Evolutionary conservation across 116 monocot genomes (phyloP).

Genomic region (Phalaenopsis hybrid): DNA sequence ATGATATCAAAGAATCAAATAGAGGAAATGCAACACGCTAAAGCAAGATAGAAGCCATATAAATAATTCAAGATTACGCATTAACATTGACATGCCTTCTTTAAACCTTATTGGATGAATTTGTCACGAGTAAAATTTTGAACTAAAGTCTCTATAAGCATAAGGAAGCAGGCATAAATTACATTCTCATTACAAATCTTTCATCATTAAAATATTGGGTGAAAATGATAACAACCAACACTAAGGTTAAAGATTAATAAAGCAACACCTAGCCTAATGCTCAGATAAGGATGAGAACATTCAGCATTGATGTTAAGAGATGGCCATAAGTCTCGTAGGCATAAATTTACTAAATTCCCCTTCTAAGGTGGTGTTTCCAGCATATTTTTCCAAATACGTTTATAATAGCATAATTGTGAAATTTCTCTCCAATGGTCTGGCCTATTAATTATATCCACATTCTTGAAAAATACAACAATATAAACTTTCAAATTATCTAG

Average conservation of each 20-base stretch:
- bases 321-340: background rate
- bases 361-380: background rate
- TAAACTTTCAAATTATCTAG: background rate
- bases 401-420: background rate
- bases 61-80: background rate
- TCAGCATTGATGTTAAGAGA: background rate
- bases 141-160: background rate
- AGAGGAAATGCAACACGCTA: background rate
- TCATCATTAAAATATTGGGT: background rate
- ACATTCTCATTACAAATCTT: background rate
- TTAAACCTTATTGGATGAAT: background rate
- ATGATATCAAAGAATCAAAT: background rate
- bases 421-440: background rate
- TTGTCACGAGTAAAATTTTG: background rate
- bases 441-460: background rate
- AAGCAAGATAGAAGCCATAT: background rate
- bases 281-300: background rate
- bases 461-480: background rate
- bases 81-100: slow-evolving; percentile 1
- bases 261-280: background rate
- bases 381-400: background rate
- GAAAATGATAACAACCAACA: background rate
- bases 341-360: background rate
- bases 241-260: background rate
- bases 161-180: background rate